Evolutionary conservation across 345 rosid species (phyloP).

Genomic region (Euphorbia pulcherrima): DNA sequence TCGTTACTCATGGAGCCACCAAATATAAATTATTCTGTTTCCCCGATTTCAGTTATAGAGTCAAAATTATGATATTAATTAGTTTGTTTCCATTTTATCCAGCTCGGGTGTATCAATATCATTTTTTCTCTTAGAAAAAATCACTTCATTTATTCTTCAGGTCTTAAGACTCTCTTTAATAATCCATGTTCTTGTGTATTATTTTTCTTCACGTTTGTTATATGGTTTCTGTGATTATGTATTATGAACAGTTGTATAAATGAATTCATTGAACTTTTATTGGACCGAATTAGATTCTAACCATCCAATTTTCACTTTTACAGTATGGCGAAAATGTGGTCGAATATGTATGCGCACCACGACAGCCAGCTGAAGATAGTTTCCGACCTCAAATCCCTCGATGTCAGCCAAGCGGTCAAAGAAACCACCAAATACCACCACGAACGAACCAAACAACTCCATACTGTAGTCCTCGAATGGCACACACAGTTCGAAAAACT

Average conservation of each 20-base stretch:
- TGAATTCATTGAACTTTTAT: not conserved
- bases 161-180: not conserved
- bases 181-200: no score
- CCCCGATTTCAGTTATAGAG: not conserved
- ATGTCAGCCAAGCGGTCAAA: slow-evolving; percentile 43
- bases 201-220: no score
- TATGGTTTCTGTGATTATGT: not conserved
- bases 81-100: not conserved
- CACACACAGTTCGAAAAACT: slow-evolving; percentile 64
- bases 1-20: slow-evolving; percentile 1
- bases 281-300: slow-evolving; percentile 8
- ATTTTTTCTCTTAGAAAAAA: not conserved
- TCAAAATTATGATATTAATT: not conserved
- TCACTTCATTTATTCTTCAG: not conserved
- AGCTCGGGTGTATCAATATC: not conserved
- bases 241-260: not conserved
- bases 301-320: slow-evolving; percentile 1
- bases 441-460: slow-evolving; percentile 61
- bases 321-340: slow-evolving; percentile 95
- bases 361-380: slow-evolving; percentile 63
- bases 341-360: slow-evolving; percentile 60
- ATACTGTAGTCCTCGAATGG: slow-evolving; percentile 62
- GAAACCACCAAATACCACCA: slow-evolving; percentile 85
- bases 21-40: not conserved
- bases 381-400: slow-evolving; percentile 59